Conservation (phyloP, 2,329 filamentous ascomycete genomes). For the Cytospora schulzeri region DNA sequence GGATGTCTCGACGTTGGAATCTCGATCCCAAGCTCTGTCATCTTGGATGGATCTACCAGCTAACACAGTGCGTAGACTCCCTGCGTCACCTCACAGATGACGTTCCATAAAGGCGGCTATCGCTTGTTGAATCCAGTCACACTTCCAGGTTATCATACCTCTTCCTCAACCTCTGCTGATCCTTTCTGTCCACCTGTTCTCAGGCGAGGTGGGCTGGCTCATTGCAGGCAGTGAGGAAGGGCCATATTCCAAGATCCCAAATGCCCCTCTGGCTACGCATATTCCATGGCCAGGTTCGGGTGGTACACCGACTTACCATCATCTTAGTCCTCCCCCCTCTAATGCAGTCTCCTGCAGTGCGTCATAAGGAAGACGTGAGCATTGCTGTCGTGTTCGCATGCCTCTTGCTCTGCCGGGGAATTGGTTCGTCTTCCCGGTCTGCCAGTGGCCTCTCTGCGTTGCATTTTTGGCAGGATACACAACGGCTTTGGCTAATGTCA, state of each 20-base stretch:
- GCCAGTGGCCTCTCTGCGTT: neutral
- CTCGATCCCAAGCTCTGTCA: neutral
- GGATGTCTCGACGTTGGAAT: no score
- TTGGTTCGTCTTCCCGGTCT: neutral
- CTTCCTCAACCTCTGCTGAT: neutral
- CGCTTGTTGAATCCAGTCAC: neutral
- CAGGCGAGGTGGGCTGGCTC: neutral
- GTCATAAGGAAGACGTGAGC: neutral
- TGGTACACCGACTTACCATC: neutral
- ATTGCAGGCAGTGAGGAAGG: neutral
- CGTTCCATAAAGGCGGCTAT: neutral
- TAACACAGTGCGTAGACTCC: neutral
- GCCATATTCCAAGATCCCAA: neutral
- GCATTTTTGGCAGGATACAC: neutral
- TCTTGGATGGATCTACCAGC: neutral
- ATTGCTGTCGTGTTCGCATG: neutral
- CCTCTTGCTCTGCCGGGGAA: neutral
- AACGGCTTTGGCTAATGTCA: neutral
- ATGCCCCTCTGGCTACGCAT: neutral
- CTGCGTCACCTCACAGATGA: neutral
- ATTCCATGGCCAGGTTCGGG: neutral
- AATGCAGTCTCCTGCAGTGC: neutral
- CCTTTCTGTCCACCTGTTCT: neutral
- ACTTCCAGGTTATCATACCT: neutral
- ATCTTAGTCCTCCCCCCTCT: neutral